Percentiles rank a stretch among this genome's conserved stretches.
Evolutionary conservation across 2,329 filamentous ascomycete species (phyloP).

Genomic region (Aureobasidium vineae): DNA sequence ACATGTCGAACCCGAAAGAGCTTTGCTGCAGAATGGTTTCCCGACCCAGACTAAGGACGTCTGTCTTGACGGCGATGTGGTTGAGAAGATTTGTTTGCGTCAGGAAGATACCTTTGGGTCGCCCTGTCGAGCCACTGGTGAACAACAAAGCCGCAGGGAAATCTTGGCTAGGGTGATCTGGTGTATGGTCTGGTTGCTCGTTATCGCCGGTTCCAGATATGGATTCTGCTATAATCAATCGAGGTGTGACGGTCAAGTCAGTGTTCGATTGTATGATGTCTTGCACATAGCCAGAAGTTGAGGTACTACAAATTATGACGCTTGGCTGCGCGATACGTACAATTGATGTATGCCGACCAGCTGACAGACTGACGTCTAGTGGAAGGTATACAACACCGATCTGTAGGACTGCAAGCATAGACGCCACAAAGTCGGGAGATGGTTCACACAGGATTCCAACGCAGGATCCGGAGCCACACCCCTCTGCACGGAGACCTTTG

Average conservation of each 20-base stretch:
- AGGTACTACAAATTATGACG: too few species aligned
- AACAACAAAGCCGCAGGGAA: constrained; percentile 38
- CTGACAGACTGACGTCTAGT: constrained; percentile 41
- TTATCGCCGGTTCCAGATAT: too few species aligned
- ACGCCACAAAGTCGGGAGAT: constrained; percentile 39
- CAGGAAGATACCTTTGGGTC: constrained; percentile 46
- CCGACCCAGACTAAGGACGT: neutral
- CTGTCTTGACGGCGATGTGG: constrained; percentile 30
- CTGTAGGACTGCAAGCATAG: constrained; percentile 45
- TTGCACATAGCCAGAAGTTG: too few species aligned
- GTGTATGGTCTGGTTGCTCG: too few species aligned
- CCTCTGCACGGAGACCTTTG: too few species aligned
- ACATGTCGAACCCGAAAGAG: constrained; percentile 46
- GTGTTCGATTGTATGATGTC: too few species aligned
- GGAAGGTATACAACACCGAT: constrained; percentile 41
- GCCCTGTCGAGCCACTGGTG: constrained; percentile 36
- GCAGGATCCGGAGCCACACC: neutral
- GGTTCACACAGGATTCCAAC: neutral
- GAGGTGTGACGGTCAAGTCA: too few species aligned
- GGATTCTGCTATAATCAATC: too few species aligned
- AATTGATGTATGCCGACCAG: too few species aligned
- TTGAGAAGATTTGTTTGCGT: constrained; percentile 36
- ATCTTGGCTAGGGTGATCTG: too few species aligned
- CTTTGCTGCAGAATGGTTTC: constrained; percentile 42
- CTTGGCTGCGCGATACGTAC: too few species aligned